Percentiles rank a stretch among this genome's conserved stretches.
phyloP scores from a whole-genome alignment of 352 stramenopile genomes.

The Phytophthora meadii region DNA sequence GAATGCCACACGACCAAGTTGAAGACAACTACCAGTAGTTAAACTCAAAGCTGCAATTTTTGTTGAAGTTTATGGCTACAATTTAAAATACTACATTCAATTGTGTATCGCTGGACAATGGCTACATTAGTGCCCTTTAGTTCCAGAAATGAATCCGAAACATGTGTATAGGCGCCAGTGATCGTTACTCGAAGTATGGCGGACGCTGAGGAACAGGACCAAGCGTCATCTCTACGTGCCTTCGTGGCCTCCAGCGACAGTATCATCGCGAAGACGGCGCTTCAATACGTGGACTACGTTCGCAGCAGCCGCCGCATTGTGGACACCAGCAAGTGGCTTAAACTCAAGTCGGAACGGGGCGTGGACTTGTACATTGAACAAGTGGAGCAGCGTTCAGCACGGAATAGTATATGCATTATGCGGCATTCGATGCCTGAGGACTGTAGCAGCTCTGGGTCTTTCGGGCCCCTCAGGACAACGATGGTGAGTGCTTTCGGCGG shows the following conservation, averaged over 20 bases:
- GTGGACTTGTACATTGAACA: slow-evolving; percentile 66
- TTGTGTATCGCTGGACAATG: slow-evolving; percentile 1
- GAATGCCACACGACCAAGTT: too few species aligned
- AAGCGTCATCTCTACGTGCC: slow-evolving; percentile 36
- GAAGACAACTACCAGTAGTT: too few species aligned
- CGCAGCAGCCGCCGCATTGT: slow-evolving; percentile 45
- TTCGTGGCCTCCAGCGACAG: slow-evolving; percentile 58
- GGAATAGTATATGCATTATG: slow-evolving; percentile 9
- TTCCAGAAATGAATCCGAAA: slow-evolving; percentile 8
- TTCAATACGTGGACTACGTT: slow-evolving; percentile 58
- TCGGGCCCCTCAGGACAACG: slow-evolving; percentile 34
- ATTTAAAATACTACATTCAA: background rate
- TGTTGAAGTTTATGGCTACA: background rate
- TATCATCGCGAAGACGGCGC: slow-evolving; percentile 62
- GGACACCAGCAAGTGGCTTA: slow-evolving; percentile 45
- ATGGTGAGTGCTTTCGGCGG: slow-evolving; percentile 66
- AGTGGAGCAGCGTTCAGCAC: slow-evolving; percentile 31
- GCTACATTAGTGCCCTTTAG: slow-evolving; percentile 9
- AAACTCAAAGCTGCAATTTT: too few species aligned
- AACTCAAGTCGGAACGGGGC: slow-evolving; percentile 50
- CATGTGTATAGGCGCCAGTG: background rate
- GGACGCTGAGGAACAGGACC: slow-evolving; percentile 11
- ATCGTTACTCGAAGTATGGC: slow-evolving; percentile 2
- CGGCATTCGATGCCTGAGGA: slow-evolving; percentile 21
- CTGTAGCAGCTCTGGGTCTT: slow-evolving; percentile 13